Percentiles rank a stretch among this genome's conserved stretches.
phyloP scores from a whole-genome alignment of 371 early-diverging fungal species.

The Parasitella parasitica region DNA sequence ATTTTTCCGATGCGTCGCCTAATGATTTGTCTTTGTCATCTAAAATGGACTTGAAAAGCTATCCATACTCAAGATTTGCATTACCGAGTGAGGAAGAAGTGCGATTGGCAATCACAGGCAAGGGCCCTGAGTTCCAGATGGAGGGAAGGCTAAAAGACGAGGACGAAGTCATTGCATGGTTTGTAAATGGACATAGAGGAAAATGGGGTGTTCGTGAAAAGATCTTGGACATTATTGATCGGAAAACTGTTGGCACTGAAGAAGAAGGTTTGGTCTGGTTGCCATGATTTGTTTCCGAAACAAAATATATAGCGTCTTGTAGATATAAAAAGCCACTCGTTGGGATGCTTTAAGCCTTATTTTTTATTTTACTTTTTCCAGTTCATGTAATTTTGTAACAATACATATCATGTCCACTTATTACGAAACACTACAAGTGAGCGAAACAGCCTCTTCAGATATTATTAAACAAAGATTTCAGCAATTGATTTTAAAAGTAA shows the following conservation, averaged over 20 bases:
- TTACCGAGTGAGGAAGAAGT: conserved; percentile 84
- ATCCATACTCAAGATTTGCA: conserved; percentile 73
- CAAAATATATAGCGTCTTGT: no score
- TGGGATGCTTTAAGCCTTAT: neutral
- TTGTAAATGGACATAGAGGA: conserved; percentile 51
- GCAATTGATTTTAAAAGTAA: conserved; percentile 47
- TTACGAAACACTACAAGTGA: conserved; percentile 44
- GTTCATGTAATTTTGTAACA: neutral
- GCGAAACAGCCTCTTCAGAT: conserved; percentile 37
- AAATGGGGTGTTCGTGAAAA: conserved; percentile 70
- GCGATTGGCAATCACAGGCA: conserved; percentile 54
- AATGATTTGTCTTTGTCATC: conserved; percentile 35
- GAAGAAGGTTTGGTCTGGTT: conserved; percentile 23
- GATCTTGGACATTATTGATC: conserved; percentile 60
- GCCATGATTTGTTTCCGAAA: neutral
- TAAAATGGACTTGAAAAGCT: conserved; percentile 43
- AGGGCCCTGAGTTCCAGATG: conserved; percentile 55
- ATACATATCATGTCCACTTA: conserved; percentile 28
- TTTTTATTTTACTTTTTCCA: neutral
- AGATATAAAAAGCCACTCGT: conserved; percentile 3
- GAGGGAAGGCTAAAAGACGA: conserved; percentile 49
- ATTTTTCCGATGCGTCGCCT: conserved; percentile 51
- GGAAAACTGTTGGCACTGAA: conserved; percentile 49
- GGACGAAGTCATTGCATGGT: conserved; percentile 70
- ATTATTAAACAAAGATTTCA: conserved; percentile 51